These are phyloP conservation scores for Mucor racemosus DNA, from an alignment of 371 early-diverging fungal genomes.

Conservation along the genomic window DNA sequence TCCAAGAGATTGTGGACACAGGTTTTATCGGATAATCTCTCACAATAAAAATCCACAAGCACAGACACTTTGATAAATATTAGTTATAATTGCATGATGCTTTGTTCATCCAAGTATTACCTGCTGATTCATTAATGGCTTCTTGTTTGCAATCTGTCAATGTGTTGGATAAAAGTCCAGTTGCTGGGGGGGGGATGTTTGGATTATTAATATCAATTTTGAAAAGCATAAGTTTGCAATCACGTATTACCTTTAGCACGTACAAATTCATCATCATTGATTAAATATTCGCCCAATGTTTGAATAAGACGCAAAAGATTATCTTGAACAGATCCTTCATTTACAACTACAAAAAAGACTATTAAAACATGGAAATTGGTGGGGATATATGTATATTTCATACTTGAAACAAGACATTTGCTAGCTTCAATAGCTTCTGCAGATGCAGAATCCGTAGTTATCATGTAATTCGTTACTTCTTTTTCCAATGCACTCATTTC, in stretches of 20 bases:
- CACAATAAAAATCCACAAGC: constrained; percentile 78
- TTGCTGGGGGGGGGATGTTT: constrained; percentile 32
- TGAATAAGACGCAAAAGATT: constrained; percentile 75
- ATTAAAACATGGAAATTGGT: not conserved
- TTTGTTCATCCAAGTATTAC: constrained; percentile 22
- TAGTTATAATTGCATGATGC: not conserved
- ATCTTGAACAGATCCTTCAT: constrained; percentile 43
- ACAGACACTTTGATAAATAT: constrained; percentile 53
- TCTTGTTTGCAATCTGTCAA: constrained; percentile 45
- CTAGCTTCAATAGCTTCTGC: constrained; percentile 37
- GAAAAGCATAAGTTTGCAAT: not conserved
- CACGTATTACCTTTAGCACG: constrained; percentile 78
- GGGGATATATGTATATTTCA: not conserved
- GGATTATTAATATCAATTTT: not conserved
- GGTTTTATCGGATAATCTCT: constrained; percentile 73
- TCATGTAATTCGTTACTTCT: constrained; percentile 54
- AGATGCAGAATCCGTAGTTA: constrained; percentile 41
- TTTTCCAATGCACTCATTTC: constrained; percentile 37
- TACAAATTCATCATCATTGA: constrained; percentile 79
- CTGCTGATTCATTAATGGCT: constrained; percentile 49
- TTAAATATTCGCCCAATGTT: constrained; percentile 77
- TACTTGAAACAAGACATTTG: constrained; percentile 38
- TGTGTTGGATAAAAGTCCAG: constrained; percentile 58
- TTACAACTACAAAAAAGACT: constrained; percentile 33
- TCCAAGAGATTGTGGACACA: constrained; percentile 74